Conservation (phyloP, 1,139 yeast genomes). For the Neolecta irregularis region DNA sequence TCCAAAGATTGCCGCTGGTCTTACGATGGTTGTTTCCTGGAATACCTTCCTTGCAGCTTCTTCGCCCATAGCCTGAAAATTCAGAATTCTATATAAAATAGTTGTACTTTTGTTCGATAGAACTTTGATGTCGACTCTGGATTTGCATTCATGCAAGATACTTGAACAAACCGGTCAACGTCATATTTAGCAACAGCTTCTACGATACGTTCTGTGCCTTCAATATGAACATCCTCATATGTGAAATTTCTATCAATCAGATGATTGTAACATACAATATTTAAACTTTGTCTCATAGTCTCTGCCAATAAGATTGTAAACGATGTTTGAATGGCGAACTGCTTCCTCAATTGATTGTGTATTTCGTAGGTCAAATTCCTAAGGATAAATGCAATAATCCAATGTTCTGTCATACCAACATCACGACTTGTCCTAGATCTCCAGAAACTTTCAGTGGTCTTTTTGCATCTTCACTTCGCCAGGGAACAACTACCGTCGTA, state of each 20-base stretch:
- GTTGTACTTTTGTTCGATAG: conserved; percentile 46
- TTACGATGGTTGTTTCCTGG: conserved; percentile 70
- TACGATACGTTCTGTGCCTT: conserved; percentile 62
- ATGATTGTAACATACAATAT: neutral
- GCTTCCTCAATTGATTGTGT: conserved; percentile 60
- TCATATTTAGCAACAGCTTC: conserved; percentile 56
- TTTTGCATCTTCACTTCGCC: conserved; percentile 62
- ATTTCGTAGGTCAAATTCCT: conserved; percentile 73
- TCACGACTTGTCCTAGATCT: conserved; percentile 62
- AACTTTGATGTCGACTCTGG: conserved; percentile 51
- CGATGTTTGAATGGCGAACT: conserved; percentile 71
- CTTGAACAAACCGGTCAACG: conserved; percentile 63
- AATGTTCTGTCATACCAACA: conserved; percentile 8
- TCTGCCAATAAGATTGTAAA: conserved; percentile 64
- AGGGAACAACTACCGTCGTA: conserved; percentile 61
- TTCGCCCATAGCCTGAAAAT: conserved; percentile 50
- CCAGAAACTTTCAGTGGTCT: conserved; percentile 73
- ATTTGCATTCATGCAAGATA: conserved; percentile 67
- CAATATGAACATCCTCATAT: conserved; percentile 69
- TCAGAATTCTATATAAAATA: neutral
- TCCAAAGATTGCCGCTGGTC: conserved; percentile 75
- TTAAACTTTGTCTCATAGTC: conserved; percentile 50
- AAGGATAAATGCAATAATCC: conserved; percentile 18
- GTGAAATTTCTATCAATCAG: conserved; percentile 32
- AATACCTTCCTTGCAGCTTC: conserved; percentile 47